Evolutionary conservation across 1,284 basidiomycete genomes (phyloP), one percentile per base, ranked within the genome.

Genomic region (Ceratobasidium sp.): DNA sequence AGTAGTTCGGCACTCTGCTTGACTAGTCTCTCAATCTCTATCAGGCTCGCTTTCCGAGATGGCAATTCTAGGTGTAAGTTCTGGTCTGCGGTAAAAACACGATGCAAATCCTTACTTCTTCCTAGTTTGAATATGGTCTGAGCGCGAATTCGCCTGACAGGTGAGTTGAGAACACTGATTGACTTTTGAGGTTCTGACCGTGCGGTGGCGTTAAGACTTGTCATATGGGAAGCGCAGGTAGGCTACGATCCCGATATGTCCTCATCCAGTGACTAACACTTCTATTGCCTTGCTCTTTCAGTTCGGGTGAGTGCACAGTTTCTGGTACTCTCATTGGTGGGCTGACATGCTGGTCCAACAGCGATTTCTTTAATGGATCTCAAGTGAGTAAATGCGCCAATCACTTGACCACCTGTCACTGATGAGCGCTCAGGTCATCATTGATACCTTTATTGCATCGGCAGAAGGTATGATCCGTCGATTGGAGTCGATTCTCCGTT

Each of bases 321-420:
- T 26, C 16, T 44, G 32, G 28, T 21, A n/a, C 23, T 47, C 35
- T n/a, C 16, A 16, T 35, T n/a, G 7, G 38, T 46, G 38, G 23
- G 28, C 52, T 41, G 78, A 75, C 76, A 81, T 82, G 26, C 63
- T n/a, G 26, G 32, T 14, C 30, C 46, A 46, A 69, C 78, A 94
- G 94, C n/a, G 94, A 96, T 80, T 96, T 96, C 82, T 91, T 92
- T 82, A 96, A 96, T 78, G 93, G 93, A 3, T 92, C 93, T 11
- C 93, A 93, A 82, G 87, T 86, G 73, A 46, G 78, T 73, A 7
- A 16, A 7, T 47, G 21, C 44, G 35, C 46, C 59, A n/a, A 61
- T 23, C 21, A 38, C 35, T 72, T 43, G 32, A 28, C 21, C 35
- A 43, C 28, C 67, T 46, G 43, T 49, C 21, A 43, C 44, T 55